Conservation (phyloP, 257 asterid genomes). For the Nicotiana undulata region DNA sequence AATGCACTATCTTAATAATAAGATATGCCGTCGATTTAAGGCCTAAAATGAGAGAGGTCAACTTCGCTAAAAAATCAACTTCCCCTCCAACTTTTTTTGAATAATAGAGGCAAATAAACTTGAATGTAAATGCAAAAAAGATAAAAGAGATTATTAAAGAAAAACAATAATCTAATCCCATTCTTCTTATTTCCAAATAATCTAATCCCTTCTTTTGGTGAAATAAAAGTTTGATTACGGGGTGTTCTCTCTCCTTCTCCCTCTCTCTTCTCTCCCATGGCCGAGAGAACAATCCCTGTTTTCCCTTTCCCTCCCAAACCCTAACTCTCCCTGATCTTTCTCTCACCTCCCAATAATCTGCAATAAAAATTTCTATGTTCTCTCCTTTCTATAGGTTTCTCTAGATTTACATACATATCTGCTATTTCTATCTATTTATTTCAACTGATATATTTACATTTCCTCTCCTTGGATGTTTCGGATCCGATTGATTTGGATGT, state of each 20-base stretch:
- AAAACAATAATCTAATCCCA: neutral
- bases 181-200: neutral
- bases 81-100: too few species aligned
- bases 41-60: too few species aligned
- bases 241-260: neutral
- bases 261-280: conserved; percentile 28
- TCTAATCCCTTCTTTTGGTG: neutral
- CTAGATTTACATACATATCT: neutral
- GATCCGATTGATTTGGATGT: conserved; percentile 1
- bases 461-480: neutral
- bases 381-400: neutral
- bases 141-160: neutral
- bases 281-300: conserved; percentile 7
- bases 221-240: neutral
- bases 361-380: neutral
- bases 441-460: neutral
- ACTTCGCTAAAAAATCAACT: too few species aligned
- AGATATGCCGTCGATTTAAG: too few species aligned
- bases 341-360: neutral
- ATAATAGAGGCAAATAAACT: too few species aligned
- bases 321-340: neutral
- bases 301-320: conserved; percentile 9
- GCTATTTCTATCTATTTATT: neutral
- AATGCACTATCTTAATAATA: too few species aligned
- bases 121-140: neutral